Percentiles rank a stretch among this genome's conserved stretches.
phyloP scores from a whole-genome alignment of 2,329 filamentous ascomycete genomes.

The Claviceps monticola region DNA sequence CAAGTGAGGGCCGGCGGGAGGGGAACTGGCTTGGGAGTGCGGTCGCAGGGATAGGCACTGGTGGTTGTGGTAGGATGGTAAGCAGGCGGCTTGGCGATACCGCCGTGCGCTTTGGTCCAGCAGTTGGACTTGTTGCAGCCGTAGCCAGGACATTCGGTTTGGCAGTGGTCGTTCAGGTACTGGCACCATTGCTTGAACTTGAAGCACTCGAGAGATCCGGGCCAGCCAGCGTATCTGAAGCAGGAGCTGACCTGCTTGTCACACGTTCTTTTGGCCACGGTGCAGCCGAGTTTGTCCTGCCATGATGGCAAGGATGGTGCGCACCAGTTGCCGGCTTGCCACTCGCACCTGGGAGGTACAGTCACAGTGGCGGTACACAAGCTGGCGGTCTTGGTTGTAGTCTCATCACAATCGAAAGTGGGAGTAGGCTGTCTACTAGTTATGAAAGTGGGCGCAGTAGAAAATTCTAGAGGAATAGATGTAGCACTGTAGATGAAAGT shows the following conservation, averaged over 20 bases:
- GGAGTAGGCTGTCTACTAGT: not conserved
- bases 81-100: constrained; percentile 18
- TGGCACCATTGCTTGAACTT: constrained; percentile 36
- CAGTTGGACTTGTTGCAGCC: constrained; percentile 30
- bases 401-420: constrained; percentile 3
- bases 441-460: not conserved
- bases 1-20: constrained; percentile 20
- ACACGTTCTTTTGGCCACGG: constrained; percentile 28
- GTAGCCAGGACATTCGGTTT: constrained; percentile 19
- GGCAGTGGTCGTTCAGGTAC: constrained; percentile 31
- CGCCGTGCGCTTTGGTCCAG: constrained; percentile 26
- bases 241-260: constrained; percentile 34
- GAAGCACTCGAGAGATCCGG: constrained; percentile 34
- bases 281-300: constrained; percentile 27
- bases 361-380: constrained; percentile 34
- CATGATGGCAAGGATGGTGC: constrained; percentile 35
- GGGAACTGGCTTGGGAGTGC: constrained; percentile 16
- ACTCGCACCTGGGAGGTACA: constrained; percentile 36
- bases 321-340: constrained; percentile 41
- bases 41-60: constrained; percentile 20
- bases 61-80: constrained; percentile 16
- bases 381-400: constrained; percentile 16
- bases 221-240: constrained; percentile 37
- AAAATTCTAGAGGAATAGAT: not conserved
- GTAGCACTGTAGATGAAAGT: not conserved